Evolutionary conservation across 371 early-diverging fungal genomes (phyloP).

Genomic region (Haplosporangium sp.): DNA sequence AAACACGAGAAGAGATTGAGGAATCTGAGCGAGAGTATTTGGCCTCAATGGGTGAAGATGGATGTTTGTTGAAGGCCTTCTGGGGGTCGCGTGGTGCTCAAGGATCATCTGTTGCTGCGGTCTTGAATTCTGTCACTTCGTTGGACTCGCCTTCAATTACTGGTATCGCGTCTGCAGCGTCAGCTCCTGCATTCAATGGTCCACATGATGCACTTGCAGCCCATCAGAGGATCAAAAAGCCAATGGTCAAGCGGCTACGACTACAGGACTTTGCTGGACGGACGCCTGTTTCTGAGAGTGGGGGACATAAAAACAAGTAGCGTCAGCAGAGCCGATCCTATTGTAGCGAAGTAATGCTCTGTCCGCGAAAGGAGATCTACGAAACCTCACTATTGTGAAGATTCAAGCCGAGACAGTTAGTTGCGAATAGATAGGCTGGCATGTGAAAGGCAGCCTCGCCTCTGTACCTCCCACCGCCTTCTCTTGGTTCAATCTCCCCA

Average conservation of each 20-base stretch:
- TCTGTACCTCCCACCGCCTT: no score
- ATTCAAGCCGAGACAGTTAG: no score
- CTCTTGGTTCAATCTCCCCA: no score
- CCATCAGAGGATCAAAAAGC: conserved; percentile 14
- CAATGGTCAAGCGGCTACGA: conserved; percentile 29
- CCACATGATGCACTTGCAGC: conserved; percentile 3
- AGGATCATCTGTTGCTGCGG: conserved; percentile 30
- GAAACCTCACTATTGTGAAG: no score
- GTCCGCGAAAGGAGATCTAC: no score
- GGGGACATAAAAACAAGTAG: background rate
- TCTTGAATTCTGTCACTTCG: conserved; percentile 40
- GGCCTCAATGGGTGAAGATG: conserved; percentile 41
- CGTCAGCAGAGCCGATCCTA: no score
- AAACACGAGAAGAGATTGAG: conserved; percentile 36
- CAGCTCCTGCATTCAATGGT: background rate
- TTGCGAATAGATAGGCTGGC: no score
- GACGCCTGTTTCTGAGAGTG: conserved; percentile 30
- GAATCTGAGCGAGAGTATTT: conserved; percentile 39
- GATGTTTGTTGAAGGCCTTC: conserved; percentile 44
- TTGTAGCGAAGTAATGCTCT: no score
- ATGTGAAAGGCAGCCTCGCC: no score
- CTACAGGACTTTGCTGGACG: conserved; percentile 50
- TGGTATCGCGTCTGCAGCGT: background rate
- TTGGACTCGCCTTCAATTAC: conserved; percentile 18
- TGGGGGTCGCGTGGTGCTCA: conserved; percentile 52